These are phyloP conservation scores for Triticum turgidum DNA, from an alignment of 176 grass and related monocot species.

Conservation along the genomic window DNA sequence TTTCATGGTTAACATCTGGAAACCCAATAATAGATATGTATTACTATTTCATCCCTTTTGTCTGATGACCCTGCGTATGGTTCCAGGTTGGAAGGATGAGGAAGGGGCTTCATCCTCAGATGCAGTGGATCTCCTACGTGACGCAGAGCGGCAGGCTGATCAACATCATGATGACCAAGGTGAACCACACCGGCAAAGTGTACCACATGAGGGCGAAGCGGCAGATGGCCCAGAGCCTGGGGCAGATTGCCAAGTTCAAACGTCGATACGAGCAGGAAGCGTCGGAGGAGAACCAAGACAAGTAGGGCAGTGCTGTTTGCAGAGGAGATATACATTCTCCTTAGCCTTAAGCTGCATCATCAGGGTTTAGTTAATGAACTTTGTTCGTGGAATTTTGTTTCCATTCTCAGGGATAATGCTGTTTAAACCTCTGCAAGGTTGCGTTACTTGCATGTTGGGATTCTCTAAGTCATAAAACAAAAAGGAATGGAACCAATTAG, in stretches of 20 bases:
- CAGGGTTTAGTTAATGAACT: neutral
- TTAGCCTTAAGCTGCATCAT: neutral
- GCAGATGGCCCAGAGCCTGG: conserved; percentile 59
- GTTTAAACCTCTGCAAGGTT: neutral
- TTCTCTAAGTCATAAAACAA: neutral
- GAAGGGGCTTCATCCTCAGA: conserved; percentile 68
- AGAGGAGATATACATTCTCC: neutral
- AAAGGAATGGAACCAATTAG: neutral
- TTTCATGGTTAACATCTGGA: neutral
- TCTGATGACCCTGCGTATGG: neutral
- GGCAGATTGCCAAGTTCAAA: conserved; percentile 52
- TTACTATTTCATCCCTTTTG: neutral
- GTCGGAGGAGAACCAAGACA: conserved; percentile 18
- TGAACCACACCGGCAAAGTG: conserved; percentile 47
- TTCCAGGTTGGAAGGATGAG: conserved; percentile 43
- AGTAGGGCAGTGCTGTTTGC: conserved; percentile 4
- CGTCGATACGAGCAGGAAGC: conserved; percentile 35
- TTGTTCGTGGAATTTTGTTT: neutral
- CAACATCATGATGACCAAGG: conserved; percentile 58
- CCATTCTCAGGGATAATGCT: neutral
- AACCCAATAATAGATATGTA: neutral
- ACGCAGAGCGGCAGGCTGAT: conserved; percentile 60
- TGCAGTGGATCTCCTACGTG: conserved; percentile 71
- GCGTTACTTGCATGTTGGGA: neutral
- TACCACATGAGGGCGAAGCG: conserved; percentile 65